A percentile compares a stretch with the other conserved stretches of the same genome.
Evolutionary conservation across 129 eudicot genomes (phyloP).

Genomic region (Tanacetum coccineum): DNA sequence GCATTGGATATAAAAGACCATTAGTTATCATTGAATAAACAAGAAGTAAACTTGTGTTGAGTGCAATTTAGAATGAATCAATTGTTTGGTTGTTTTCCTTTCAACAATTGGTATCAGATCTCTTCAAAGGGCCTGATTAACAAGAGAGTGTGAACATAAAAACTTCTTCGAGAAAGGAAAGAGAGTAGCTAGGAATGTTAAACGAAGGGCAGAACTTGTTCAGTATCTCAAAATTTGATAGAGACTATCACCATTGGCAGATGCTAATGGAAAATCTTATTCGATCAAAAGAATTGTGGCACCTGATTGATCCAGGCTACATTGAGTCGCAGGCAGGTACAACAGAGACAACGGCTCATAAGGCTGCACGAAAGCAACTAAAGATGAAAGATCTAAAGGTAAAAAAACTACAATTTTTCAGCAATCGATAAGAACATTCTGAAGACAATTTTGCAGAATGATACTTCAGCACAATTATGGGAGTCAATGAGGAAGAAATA

Average conservation of each 20-base stretch:
- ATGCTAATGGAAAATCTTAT: constrained; percentile 7
- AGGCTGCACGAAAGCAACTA: constrained; percentile 3
- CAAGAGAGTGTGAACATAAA: background rate
- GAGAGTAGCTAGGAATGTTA: background rate
- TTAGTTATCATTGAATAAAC: background rate
- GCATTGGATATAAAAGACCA: constrained; percentile 7
- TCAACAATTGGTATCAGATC: constrained; percentile 4
- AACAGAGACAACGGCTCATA: background rate
- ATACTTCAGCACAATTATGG: background rate
- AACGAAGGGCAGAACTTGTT: background rate
- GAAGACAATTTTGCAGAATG: constrained; percentile 5
- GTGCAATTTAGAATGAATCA: background rate
- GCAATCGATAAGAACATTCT: background rate
- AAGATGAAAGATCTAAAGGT: background rate
- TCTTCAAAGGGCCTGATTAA: background rate
- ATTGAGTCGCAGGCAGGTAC: background rate
- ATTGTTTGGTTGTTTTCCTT: background rate
- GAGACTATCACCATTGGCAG: background rate
- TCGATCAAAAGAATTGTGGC: background rate
- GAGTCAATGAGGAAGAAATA: constrained; percentile 2
- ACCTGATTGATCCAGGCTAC: background rate
- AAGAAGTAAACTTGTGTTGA: background rate
- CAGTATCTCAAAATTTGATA: background rate
- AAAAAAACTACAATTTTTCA: background rate
- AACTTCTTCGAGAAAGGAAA: background rate